phyloP scores from a whole-genome alignment of 192 early-diverging fungal genomes.

The Gigaspora rosea region DNA sequence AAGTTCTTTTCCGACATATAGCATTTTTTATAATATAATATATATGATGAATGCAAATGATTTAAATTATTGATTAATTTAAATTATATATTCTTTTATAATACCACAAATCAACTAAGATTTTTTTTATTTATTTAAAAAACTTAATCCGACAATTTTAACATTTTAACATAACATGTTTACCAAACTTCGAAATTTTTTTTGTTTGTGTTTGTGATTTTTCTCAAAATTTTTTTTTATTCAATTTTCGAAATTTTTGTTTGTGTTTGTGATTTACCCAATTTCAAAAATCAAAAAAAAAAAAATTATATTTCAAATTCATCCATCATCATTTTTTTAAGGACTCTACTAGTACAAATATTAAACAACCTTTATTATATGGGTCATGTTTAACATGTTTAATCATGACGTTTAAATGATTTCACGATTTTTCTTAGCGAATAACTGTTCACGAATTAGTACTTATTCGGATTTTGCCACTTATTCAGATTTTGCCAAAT shows the following conservation, averaged over 20 bases:
- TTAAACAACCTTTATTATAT: constrained; percentile 14
- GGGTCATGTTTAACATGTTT: background rate
- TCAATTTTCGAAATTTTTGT: constrained; percentile 25
- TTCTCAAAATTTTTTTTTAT: constrained; percentile 15
- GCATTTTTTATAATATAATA: too few relatives aligned
- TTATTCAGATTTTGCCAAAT: constrained; percentile 8
- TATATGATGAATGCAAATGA: too few relatives aligned
- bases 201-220: constrained; percentile 27
- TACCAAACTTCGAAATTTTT: constrained; percentile 22
- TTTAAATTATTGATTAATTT: too few relatives aligned
- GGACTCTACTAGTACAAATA: constrained; percentile 5
- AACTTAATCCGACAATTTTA: too few relatives aligned
- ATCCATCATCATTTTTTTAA: constrained; percentile 24
- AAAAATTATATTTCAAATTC: constrained; percentile 15
- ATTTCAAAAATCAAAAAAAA: background rate
- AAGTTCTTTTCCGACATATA: too few relatives aligned
- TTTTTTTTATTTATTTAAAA: constrained; percentile 1
- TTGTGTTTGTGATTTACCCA: constrained; percentile 29
- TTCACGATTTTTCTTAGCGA: constrained; percentile 13
- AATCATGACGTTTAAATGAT: constrained; percentile 2
- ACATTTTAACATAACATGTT: too few relatives aligned
- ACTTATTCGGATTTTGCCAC: background rate
- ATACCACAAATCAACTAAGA: background rate
- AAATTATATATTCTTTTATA: background rate
- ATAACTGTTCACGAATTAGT: constrained; percentile 2